These are phyloP conservation scores for Zopfia rhizophila DNA, from an alignment of 2,329 filamentous ascomycete genomes.

Conservation along the genomic window DNA sequence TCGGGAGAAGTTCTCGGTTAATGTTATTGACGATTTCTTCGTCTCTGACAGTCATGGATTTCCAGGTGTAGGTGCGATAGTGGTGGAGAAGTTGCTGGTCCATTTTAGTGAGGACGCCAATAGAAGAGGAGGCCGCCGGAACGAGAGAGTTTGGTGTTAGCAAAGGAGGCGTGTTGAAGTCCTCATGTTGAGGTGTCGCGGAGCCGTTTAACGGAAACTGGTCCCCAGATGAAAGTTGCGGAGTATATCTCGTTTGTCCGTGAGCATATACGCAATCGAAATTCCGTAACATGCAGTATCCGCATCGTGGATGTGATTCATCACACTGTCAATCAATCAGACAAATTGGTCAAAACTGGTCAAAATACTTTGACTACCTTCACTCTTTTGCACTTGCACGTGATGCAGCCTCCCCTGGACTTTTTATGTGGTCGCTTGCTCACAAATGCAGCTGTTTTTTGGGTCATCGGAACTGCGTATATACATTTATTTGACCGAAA, in stretches of 20 bases:
- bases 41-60: conserved; percentile 31
- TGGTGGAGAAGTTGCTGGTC: conserved; percentile 39
- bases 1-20: conserved; percentile 37
- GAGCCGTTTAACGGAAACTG: neutral
- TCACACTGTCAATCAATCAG: too few species aligned
- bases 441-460: conserved; percentile 40
- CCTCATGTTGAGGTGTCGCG: conserved; percentile 1
- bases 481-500: too few species aligned
- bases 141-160: conserved; percentile 25
- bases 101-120: conserved; percentile 29
- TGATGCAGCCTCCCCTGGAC: conserved; percentile 42
- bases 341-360: too few species aligned
- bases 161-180: conserved; percentile 26
- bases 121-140: conserved; percentile 30
- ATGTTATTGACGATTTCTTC: conserved; percentile 26
- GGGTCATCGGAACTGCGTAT: too few species aligned
- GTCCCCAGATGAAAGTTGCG: conserved; percentile 1
- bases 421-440: conserved; percentile 46
- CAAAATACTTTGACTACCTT: too few species aligned
- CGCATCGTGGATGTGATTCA: conserved; percentile 38
- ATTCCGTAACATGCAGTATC: conserved; percentile 38
- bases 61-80: conserved; percentile 39
- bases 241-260: conserved; percentile 7
- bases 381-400: conserved; percentile 47
- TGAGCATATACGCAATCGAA: conserved; percentile 36